Evolutionary conservation across 768 basidiomycete genomes (phyloP).

Genomic region (Boletus coccyginus): DNA sequence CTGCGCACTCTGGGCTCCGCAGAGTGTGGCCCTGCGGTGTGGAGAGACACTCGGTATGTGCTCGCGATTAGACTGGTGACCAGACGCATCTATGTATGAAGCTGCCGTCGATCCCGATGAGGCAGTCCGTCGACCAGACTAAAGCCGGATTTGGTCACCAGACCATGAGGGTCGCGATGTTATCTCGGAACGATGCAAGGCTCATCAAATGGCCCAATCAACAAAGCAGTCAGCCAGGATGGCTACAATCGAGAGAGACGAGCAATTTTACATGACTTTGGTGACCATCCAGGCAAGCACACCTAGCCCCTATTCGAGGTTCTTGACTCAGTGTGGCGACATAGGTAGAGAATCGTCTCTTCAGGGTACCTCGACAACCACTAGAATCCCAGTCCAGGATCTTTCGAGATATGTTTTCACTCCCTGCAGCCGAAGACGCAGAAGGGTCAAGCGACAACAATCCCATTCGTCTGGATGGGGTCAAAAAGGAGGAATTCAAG

Average conservation of each 20-base stretch:
- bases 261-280: conserved; percentile 16
- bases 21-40: not conserved
- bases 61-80: too few relatives aligned
- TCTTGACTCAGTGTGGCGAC: not conserved
- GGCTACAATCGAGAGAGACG: conserved; percentile 1
- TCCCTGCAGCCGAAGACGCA: conserved; percentile 9
- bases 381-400: conserved; percentile 25
- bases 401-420: conserved; percentile 27
- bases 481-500: conserved; percentile 26
- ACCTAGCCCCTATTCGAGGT: not conserved
- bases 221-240: not conserved
- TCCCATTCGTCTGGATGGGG: conserved; percentile 22
- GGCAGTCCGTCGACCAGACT: too few relatives aligned
- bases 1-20: conserved; percentile 14
- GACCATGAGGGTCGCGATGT: too few relatives aligned
- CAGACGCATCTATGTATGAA: too few relatives aligned
- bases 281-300: conserved; percentile 13
- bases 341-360: conserved; percentile 28
- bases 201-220: not conserved
- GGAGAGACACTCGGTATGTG: not conserved
- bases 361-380: conserved; percentile 23
- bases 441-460: conserved; percentile 22
- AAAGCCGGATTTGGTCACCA: too few relatives aligned
- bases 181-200: too few relatives aligned
- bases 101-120: too few relatives aligned